Evolutionary conservation across 179 eudicot genomes (phyloP), one percentile per base, ranked within the genome.

Genomic region (Carnegiea gigantea): DNA sequence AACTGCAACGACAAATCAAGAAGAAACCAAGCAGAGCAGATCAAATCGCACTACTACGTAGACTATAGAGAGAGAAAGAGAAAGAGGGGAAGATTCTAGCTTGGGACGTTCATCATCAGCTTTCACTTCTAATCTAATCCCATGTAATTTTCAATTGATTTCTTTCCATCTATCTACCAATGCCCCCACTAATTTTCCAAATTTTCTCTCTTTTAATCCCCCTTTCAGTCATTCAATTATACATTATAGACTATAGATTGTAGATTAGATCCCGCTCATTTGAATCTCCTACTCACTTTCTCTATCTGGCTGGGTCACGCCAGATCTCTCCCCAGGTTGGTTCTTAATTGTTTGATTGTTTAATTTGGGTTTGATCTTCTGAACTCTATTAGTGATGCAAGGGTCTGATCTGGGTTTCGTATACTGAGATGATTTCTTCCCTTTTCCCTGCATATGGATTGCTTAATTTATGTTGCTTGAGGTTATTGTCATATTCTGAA

Each of bases 21-120:
- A 28, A 67, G 40, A 67, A 67, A 67, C 30, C 68, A 62, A 23
- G 6, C 72, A 67, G 2, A 26, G 38, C 72, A 67, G 38, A 67
- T 67, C 72, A 28, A 26, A 67, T 17, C 38, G 36, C 71, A 24
- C 70, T 26, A 48, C 8, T 12, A 49, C 53, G 13, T 51, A 40
- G 44, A 5, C 8, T 40, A 2, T 12, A 30, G 21, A 49, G 51
- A 17, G 38, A 48, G 38, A 46, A 0, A 10, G 5, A 74, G 14
- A 48, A 30, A 73, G 57, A 53, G 30, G 51, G 78, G 65, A 59
- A 30, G n/a, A n/a, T 30, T 77, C 79, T 77, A 57, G 78, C 78
- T 76, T 76, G 4, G 62, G 65, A 76, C 23, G 44, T 76, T 51
- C 78, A 0, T 76, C 65, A 76, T 33, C 78, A 44, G 51, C 13